Evolutionary conservation across 805 yeast species (phyloP), one percentile per base, ranked within the genome.

Genomic region (Myxozyma nipponensis): DNA sequence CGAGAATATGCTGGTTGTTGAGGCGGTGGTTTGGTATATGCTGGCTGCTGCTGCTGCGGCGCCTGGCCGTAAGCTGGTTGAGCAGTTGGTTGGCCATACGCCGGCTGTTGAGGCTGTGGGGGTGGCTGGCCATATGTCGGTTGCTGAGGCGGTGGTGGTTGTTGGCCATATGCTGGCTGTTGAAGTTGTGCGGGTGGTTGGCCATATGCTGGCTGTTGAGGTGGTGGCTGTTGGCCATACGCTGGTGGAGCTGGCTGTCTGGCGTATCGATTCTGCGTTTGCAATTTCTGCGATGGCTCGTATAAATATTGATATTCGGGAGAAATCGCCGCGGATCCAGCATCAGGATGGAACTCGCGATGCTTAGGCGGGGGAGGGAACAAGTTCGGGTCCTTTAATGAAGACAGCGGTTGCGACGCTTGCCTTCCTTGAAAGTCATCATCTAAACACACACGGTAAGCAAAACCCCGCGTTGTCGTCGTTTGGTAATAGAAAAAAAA

Each of bases 301-400:
- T 44, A 54, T 17, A 54, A 45, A 36, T 54, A 44, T 38, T 38
- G 25, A 34, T 54, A 54, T 22, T 54, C 58, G 0, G 55, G 58
- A 4, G 53, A 35, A 15, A 54, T 36, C 19, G 56, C 26, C 4
- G 54, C 55, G 9, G 62, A 50, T 10, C 48, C 50, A 6, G 60
- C 65, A 3, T 49, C 69, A 15, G 62, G 60, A 9, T 68, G 64
- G 18, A 65, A 62, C 15, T 67, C 74, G 24, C 63, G 65, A 34
- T 78, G 68, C 44, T 61, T 66, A 0, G 82, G 82, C 1, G 79
- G 79, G 9, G 74, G 67, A 2, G 78, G 77, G 46, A 73, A 66
- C 7, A 71, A 45, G 10, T 51, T 56, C 19, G 75, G 67, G 45
- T 70, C 69, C 30, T 53, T 63, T 41, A 68, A 48, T 3, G 69